A percentile compares a stretch with the other conserved stretches of the same genome.
These are phyloP conservation scores for Chaetomiaceae sp. DNA, from an alignment of 2,329 filamentous ascomycete species.

Conservation along the genomic window DNA sequence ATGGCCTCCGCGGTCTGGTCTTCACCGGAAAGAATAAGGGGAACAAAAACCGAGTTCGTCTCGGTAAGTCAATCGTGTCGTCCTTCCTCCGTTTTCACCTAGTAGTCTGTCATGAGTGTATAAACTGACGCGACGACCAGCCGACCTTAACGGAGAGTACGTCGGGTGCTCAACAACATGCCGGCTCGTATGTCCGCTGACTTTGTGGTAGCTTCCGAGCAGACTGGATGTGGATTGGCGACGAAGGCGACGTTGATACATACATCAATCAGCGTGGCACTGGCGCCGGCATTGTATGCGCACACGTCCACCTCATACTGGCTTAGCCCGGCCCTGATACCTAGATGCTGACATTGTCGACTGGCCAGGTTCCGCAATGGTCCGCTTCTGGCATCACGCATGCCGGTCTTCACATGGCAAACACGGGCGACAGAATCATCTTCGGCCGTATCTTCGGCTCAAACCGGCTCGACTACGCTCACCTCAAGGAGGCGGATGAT, in stretches of 20 bases:
- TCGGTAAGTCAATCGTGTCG: no score
- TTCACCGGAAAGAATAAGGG: constrained; percentile 13
- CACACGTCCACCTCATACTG: background rate
- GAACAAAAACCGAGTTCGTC: no score
- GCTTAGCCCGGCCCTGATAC: no score
- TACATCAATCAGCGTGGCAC: constrained; percentile 24
- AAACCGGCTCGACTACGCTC: constrained; percentile 17
- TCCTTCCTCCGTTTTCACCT: no score
- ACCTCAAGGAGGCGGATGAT: constrained; percentile 1
- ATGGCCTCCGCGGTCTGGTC: constrained; percentile 14
- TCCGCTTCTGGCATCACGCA: constrained; percentile 11
- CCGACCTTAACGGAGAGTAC: constrained; percentile 15
- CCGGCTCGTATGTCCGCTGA: background rate
- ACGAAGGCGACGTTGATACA: constrained; percentile 17
- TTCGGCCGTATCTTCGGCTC: constrained; percentile 20
- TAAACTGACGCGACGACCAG: constrained; percentile 2
- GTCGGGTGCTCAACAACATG: constrained; percentile 1
- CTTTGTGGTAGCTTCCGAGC: constrained; percentile 14
- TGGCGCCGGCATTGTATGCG: constrained; percentile 7
- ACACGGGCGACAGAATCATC: constrained; percentile 11
- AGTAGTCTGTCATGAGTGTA: no score
- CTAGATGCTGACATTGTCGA: background rate
- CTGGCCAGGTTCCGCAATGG: constrained; percentile 5
- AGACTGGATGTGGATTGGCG: constrained; percentile 24
- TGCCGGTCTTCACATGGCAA: constrained; percentile 1